Evolutionary conservation across 352 stramenopile species (phyloP), one percentile per base, ranked within the genome.

Genomic region (Albugo candida): DNA sequence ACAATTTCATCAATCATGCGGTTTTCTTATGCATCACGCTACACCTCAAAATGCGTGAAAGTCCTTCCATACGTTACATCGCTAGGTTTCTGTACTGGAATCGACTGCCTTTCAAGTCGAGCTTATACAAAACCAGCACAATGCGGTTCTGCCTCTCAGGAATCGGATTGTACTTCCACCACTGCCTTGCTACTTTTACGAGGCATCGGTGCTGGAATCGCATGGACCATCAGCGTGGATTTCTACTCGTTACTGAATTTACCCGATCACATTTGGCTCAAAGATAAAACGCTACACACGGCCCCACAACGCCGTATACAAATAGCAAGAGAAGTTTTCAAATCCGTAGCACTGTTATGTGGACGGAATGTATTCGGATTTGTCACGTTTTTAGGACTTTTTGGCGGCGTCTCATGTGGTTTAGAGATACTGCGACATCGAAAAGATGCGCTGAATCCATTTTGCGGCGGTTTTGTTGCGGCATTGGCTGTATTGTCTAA

Each of bases 141-240:
- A 8, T 31, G 24, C 8, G 24, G 3, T 31, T 31, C 24, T 31
- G 3, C 24, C 24, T 31, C 24, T 8, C 8, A 10, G 3, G 24
- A 31, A 31, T 53, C 52, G 4, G 73, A 85, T 60, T 85, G 73
- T 53, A 48, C 78, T 41, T 81, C 73, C 11, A 73, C 66, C 39
- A 81, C 70, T 1, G 70, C 61, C 17, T 48, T 79, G 50, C 61
- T 84, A 21, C 51, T 83, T 38, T 71, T 63, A 39, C 66, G 72
- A 42, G 75, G 75, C 6, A 24, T 85, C 16, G 69, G 70, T 18
- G 67, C 75, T 12, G 75, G 75, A 18, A 20, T 81, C 11, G 72
- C 74, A 19, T 88, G 75, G 75, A 85, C 75, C 2, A 58, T 88
- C n/a, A 67, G 56, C 36, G 71, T 83, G 34, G 75, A 88, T 37